A percentile compares a stretch with the other conserved stretches of the same genome.
Conservation (phyloP, 2,329 filamentous ascomycete genomes). For the Davidsoniella neocaledoniae region DNA sequence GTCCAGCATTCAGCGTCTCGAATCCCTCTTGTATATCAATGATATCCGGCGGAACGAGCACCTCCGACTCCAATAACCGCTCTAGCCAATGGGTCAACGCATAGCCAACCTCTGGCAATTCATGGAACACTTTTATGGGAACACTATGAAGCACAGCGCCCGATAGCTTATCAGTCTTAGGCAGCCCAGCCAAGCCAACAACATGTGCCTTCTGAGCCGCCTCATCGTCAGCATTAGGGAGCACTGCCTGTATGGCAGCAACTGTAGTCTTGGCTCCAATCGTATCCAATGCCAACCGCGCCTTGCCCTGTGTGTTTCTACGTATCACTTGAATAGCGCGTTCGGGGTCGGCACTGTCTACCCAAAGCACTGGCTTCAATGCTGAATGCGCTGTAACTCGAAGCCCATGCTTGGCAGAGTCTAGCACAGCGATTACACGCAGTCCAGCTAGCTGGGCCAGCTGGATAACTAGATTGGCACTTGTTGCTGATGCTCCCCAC, state of each 20-base stretch:
- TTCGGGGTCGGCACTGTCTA: conserved; percentile 49
- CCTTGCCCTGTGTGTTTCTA: conserved; percentile 35
- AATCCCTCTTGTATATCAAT: conserved; percentile 46
- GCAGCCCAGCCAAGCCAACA: conserved; percentile 49
- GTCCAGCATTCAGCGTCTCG: conserved; percentile 46
- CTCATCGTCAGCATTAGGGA: conserved; percentile 16
- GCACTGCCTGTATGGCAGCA: conserved; percentile 37
- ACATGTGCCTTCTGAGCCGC: conserved; percentile 32
- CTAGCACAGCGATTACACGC: conserved; percentile 47
- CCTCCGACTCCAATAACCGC: conserved; percentile 35
- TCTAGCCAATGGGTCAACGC: conserved; percentile 51
- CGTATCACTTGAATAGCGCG: conserved; percentile 50
- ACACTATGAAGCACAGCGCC: conserved; percentile 42
- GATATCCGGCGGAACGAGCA: conserved; percentile 46
- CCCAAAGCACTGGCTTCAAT: conserved; percentile 41
- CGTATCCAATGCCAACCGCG: conserved; percentile 55
- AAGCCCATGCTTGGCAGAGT: conserved; percentile 48
- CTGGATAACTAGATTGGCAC: conserved; percentile 49
- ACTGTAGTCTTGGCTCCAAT: conserved; percentile 46
- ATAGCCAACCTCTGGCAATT: conserved; percentile 45
- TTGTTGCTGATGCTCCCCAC: conserved; percentile 58
- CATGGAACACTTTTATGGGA: conserved; percentile 63
- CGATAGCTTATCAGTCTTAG: conserved; percentile 26
- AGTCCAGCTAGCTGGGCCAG: conserved; percentile 50
- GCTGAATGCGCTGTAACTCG: conserved; percentile 31